These are phyloP conservation scores for Vigna unguiculata DNA, from an alignment of 306 rosid genomes.

Conservation along the genomic window DNA sequence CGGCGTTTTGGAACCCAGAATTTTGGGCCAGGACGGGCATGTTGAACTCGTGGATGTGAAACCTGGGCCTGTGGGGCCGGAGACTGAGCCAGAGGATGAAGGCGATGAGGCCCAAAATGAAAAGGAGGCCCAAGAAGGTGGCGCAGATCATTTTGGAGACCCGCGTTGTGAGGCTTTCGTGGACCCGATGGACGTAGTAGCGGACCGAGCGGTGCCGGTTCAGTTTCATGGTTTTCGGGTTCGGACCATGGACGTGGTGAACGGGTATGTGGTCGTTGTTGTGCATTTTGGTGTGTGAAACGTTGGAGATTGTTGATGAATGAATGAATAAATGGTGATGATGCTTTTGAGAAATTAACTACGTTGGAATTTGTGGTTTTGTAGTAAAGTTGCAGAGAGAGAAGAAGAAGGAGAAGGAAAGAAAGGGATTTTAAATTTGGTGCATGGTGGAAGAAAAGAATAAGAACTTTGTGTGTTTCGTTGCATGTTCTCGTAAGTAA, in stretches of 20 bases:
- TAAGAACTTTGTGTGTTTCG: conserved; percentile 45
- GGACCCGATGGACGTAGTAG: conserved; percentile 74
- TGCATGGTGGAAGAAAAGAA: conserved; percentile 72
- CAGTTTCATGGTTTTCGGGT: conserved; percentile 51
- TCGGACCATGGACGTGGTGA: conserved; percentile 36
- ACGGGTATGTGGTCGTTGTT: conserved; percentile 52
- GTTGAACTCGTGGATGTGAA: conserved; percentile 64
- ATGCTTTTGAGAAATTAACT: too few species aligned
- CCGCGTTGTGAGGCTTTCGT: conserved; percentile 77
- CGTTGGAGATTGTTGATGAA: not conserved
- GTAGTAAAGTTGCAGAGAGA: conserved; percentile 17
- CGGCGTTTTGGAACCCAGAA: conserved; percentile 58
- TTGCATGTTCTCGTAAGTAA: conserved; percentile 23
- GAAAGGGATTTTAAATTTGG: conserved; percentile 51
- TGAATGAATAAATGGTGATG: conserved; percentile 38
- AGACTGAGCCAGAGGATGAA: conserved; percentile 89
- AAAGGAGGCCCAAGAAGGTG: conserved; percentile 63
- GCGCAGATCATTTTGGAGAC: conserved; percentile 73
- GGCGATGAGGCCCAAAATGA: conserved; percentile 58
- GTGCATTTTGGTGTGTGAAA: conserved; percentile 45
- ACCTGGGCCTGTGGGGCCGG: conserved; percentile 89
- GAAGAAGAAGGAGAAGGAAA: not conserved
- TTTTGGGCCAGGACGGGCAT: conserved; percentile 63
- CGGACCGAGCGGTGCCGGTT: conserved; percentile 71
- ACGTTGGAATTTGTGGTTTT: conserved; percentile 14